Evolutionary conservation across 495 filamentous ascomycete genomes (phyloP).

Genomic region (Talaromyces liani): DNA sequence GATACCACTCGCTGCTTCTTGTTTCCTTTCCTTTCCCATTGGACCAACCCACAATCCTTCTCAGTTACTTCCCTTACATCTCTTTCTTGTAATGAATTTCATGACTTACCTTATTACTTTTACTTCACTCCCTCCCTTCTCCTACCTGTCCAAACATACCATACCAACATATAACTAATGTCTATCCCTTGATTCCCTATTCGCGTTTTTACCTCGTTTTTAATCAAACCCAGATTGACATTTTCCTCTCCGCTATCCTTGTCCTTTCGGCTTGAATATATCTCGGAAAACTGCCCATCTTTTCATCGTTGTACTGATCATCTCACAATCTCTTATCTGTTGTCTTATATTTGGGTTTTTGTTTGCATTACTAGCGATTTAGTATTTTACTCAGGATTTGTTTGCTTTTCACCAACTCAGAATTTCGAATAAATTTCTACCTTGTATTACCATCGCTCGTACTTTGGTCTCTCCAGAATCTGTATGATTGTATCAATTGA

Average conservation of each 20-base stretch:
- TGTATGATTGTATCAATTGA: too few relatives aligned
- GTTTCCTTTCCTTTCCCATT: neutral
- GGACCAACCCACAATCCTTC: neutral
- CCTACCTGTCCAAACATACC: neutral
- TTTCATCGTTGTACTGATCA: neutral
- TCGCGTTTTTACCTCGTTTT: too few relatives aligned
- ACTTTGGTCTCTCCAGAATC: too few relatives aligned
- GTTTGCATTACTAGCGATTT: constrained; percentile 3
- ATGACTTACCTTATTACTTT: neutral
- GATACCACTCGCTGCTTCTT: neutral
- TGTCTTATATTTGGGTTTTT: neutral
- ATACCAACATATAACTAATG: neutral
- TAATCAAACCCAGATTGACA: neutral
- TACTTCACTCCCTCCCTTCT: neutral
- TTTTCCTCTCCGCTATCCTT: neutral
- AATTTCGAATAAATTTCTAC: neutral
- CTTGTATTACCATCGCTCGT: too few relatives aligned
- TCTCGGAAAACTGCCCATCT: neutral
- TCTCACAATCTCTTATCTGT: neutral
- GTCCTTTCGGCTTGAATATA: neutral
- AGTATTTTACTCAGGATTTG: neutral
- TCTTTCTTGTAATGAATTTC: constrained; percentile 3
- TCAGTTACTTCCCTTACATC: neutral
- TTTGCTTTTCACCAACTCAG: neutral
- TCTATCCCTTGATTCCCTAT: neutral